These are phyloP conservation scores for Porodaedalea pini DNA, from an alignment of 1,284 basidiomycete genomes.

Conservation along the genomic window DNA sequence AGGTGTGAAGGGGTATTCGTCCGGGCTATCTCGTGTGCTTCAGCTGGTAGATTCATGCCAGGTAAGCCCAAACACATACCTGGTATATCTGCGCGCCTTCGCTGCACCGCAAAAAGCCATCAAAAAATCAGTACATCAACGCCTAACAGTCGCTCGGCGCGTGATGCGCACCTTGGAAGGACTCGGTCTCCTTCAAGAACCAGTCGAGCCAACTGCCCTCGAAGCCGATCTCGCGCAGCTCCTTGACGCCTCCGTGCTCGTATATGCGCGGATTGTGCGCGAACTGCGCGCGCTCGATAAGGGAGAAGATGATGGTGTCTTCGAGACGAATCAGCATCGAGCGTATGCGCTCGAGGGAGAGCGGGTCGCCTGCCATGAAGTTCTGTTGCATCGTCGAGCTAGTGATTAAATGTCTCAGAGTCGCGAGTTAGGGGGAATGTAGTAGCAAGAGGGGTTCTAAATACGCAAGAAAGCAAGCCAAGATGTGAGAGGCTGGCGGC, in stretches of 20 bases:
- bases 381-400: slow-evolving; percentile 69
- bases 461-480: neutral
- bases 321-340: slow-evolving; percentile 87
- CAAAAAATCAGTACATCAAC: slow-evolving; percentile 3
- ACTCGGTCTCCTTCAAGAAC: slow-evolving; percentile 94
- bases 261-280: slow-evolving; percentile 94
- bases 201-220: slow-evolving; percentile 92
- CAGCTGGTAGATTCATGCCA: neutral
- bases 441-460: neutral
- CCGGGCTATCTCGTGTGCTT: slow-evolving; percentile 59
- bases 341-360: slow-evolving; percentile 84
- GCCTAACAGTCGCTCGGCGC: neutral
- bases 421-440: neutral
- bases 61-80: slow-evolving; percentile 41
- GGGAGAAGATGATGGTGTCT: slow-evolving; percentile 96
- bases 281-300: slow-evolving; percentile 97
- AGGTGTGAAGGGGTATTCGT: slow-evolving; percentile 92
- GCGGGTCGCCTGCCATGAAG: slow-evolving; percentile 70
- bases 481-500: too few species aligned
- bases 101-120: slow-evolving; percentile 46
- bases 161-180: slow-evolving; percentile 77
- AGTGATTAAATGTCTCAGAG: too few species aligned
- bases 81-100: slow-evolving; percentile 89
- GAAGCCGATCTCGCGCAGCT: slow-evolving; percentile 70
- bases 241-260: slow-evolving; percentile 72